Conservation (phyloP, 2,329 filamentous ascomycete species). For the Septoria petroselini region DNA sequence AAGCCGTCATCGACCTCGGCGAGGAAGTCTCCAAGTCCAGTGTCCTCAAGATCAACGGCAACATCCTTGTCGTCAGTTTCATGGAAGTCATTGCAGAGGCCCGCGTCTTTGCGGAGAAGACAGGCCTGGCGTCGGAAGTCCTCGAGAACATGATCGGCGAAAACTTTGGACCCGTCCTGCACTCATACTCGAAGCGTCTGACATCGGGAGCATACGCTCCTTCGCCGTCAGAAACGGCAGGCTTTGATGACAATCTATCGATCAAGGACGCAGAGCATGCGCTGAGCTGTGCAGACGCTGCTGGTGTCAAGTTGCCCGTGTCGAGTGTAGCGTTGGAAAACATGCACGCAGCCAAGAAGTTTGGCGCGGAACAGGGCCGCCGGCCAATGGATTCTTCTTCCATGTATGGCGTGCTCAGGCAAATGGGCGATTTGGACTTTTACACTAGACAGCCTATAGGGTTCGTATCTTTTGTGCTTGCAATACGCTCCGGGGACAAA, state of each 20-base stretch:
- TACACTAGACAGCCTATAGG: not conserved
- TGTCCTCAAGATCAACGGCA: conserved; percentile 48
- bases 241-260: conserved; percentile 17
- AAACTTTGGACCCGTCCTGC: conserved; percentile 29
- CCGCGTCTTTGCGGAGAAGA: conserved; percentile 49
- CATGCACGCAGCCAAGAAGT: conserved; percentile 17
- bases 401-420: conserved; percentile 8
- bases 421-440: conserved; percentile 3
- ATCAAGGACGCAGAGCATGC: conserved; percentile 23
- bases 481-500: too few species aligned
- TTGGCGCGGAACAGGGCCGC: not conserved
- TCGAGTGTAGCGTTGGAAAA: conserved; percentile 13
- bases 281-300: conserved; percentile 10
- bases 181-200: conserved; percentile 32
- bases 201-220: conserved; percentile 46
- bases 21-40: conserved; percentile 44
- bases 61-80: conserved; percentile 45
- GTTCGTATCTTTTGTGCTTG: not conserved
- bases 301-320: conserved; percentile 16
- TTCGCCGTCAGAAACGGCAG: conserved; percentile 29
- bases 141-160: conserved; percentile 46
- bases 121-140: conserved; percentile 42
- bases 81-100: conserved; percentile 48
- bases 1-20: conserved; percentile 44
- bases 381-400: not conserved